Percentiles rank a stretch among this genome's conserved stretches.
Conservation (phyloP, 495 filamentous ascomycete species). For the Penicillium odoratum region DNA sequence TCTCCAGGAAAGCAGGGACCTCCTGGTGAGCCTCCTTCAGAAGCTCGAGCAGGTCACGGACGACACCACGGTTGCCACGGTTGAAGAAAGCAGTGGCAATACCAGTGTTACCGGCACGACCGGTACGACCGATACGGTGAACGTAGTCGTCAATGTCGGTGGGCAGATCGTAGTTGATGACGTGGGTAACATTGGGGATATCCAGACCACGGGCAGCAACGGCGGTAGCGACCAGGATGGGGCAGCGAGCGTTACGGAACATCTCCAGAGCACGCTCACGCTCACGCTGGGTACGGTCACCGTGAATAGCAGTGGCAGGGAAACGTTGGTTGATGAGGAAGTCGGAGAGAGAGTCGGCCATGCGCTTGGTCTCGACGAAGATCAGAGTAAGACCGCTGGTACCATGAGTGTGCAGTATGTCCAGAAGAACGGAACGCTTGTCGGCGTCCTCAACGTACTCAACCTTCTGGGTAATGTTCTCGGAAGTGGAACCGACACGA, state of each 20-base stretch:
- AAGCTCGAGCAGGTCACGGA: slow-evolving; percentile 90
- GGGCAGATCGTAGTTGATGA: slow-evolving; percentile 98
- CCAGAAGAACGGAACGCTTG: slow-evolving; percentile 95
- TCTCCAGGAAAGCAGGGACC: slow-evolving; percentile 89
- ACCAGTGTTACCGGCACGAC: slow-evolving; percentile 98
- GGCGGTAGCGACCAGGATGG: slow-evolving; percentile 94
- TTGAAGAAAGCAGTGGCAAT: slow-evolving; percentile 99
- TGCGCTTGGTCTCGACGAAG: slow-evolving; percentile 99
- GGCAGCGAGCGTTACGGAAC: slow-evolving; percentile 94
- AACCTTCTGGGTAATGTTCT: slow-evolving; percentile 99
- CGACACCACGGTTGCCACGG: slow-evolving; percentile 96
- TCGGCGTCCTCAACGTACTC: slow-evolving; percentile 97
- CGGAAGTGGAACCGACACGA: slow-evolving; percentile 98
- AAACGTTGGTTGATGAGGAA: slow-evolving; percentile 98
- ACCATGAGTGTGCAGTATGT: slow-evolving; percentile 94
- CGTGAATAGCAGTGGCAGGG: slow-evolving; percentile 98
- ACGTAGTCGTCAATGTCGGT: slow-evolving; percentile 99
- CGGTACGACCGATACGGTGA: slow-evolving; percentile 99
- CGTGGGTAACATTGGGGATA: slow-evolving; percentile 98
- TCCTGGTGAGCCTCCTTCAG: slow-evolving; percentile 98
- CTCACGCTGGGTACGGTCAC: slow-evolving; percentile 96
- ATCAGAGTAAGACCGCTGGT: slow-evolving; percentile 85
- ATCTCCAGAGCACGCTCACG: slow-evolving; percentile 96
- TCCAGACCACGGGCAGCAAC: slow-evolving; percentile 94
- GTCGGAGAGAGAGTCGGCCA: slow-evolving; percentile 96